Evolutionary conservation across 176 grass and related monocot genomes (phyloP).

Genomic region (Cenchrus purpureus): DNA sequence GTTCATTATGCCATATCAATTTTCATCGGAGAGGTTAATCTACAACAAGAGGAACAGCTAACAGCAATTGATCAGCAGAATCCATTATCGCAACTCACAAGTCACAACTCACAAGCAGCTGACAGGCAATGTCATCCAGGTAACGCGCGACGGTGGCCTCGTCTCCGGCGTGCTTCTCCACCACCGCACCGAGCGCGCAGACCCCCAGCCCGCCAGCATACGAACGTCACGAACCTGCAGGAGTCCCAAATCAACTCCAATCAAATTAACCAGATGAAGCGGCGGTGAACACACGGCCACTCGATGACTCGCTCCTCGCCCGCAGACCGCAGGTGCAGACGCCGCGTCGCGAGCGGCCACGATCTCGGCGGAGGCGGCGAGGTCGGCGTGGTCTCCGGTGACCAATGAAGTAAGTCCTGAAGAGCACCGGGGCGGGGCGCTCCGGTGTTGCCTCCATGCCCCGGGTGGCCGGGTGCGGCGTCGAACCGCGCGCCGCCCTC

Average conservation of each 20-base stretch:
- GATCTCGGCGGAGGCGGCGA: slow-evolving; percentile 37
- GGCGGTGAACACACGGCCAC: background rate
- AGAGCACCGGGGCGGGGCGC: slow-evolving; percentile 49
- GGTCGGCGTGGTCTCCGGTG: slow-evolving; percentile 34
- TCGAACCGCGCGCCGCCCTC: no score
- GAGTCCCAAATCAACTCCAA: background rate
- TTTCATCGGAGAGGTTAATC: background rate
- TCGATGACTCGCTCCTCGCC: background rate
- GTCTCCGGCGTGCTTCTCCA: slow-evolving; percentile 39
- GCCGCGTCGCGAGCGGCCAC: slow-evolving; percentile 33
- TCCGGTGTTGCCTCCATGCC: background rate
- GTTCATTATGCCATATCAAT: background rate
- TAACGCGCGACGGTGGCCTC: slow-evolving; percentile 9
- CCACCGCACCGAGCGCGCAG: slow-evolving; percentile 47
- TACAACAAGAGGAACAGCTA: background rate
- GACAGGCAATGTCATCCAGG: background rate
- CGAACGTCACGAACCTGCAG: slow-evolving; percentile 42
- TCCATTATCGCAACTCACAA: background rate
- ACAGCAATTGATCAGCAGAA: background rate
- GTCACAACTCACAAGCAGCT: background rate
- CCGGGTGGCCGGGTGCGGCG: no score
- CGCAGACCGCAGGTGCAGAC: background rate
- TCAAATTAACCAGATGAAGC: background rate
- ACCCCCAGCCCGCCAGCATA: slow-evolving; percentile 47
- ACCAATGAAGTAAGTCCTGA: slow-evolving; percentile 39